phyloP scores from a whole-genome alignment of 805 yeast genomes.

The Candida andamanensis region DNA sequence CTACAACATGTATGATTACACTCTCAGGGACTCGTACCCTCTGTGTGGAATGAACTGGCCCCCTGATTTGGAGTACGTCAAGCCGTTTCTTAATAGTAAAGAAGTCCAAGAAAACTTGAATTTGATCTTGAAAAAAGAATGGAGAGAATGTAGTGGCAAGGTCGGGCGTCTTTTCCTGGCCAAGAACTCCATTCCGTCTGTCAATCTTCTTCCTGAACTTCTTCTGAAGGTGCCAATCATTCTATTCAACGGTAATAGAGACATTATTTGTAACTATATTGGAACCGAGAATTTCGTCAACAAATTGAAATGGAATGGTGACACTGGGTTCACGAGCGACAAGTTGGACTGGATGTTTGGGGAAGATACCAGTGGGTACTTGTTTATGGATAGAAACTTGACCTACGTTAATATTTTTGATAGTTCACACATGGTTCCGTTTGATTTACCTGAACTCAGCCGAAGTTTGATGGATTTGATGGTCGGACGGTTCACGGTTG shows the following conservation, averaged over 20 bases:
- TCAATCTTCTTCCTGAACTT: conserved; percentile 61
- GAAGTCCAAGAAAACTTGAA: conserved; percentile 50
- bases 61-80: conserved; percentile 44
- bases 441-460: conserved; percentile 65
- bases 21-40: conserved; percentile 68
- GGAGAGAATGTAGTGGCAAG: conserved; percentile 74
- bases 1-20: conserved; percentile 77
- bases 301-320: conserved; percentile 61
- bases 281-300: conserved; percentile 69
- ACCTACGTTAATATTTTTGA: conserved; percentile 70
- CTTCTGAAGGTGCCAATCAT: conserved; percentile 56
- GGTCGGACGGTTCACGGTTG: conserved; percentile 28
- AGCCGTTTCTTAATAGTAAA: conserved; percentile 43
- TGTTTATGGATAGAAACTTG: conserved; percentile 57
- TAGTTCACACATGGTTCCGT: conserved; percentile 93
- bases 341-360: conserved; percentile 42
- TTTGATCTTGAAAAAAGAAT: conserved; percentile 33
- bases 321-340: conserved; percentile 41
- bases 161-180: conserved; percentile 55
- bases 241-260: conserved; percentile 83
- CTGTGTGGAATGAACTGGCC: conserved; percentile 96
- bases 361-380: conserved; percentile 30
- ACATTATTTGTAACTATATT: conserved; percentile 77
- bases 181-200: conserved; percentile 51
- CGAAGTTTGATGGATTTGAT: conserved; percentile 63